phyloP scores from a whole-genome alignment of 768 basidiomycete species.

The Suillus decipiens region DNA sequence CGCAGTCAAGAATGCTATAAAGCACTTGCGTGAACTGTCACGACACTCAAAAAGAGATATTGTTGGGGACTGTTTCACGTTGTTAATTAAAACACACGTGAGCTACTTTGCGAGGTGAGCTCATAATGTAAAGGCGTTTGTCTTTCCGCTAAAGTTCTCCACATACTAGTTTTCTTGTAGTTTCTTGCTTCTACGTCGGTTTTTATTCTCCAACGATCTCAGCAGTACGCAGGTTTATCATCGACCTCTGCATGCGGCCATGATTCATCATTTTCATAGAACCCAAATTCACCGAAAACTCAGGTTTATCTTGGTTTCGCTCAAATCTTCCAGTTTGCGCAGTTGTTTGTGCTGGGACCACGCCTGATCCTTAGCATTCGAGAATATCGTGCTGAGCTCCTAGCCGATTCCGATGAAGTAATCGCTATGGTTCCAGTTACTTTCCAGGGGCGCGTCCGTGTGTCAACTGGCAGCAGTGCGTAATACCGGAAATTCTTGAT shows the following conservation, averaged over 20 bases:
- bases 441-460: not conserved
- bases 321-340: not conserved
- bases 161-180: not conserved
- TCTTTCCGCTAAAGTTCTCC: not conserved
- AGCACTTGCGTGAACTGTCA: not conserved
- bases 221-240: not conserved
- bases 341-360: not conserved
- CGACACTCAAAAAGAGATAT: not conserved
- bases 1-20: not conserved
- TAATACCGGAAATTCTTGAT: not conserved
- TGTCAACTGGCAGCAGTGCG: not conserved
- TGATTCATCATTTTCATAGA: not conserved
- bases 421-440: not conserved
- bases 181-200: not conserved
- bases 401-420: not conserved
- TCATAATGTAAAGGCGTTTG: not conserved
- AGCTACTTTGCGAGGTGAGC: not conserved
- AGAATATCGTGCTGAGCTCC: not conserved
- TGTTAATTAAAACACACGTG: not conserved
- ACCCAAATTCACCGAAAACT: not conserved
- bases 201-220: not conserved
- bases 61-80: not conserved
- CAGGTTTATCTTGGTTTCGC: not conserved
- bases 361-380: not conserved
- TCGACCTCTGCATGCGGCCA: not conserved